phyloP scores from a whole-genome alignment of 1,284 basidiomycete genomes.

The Microbotryum intermedium region DNA sequence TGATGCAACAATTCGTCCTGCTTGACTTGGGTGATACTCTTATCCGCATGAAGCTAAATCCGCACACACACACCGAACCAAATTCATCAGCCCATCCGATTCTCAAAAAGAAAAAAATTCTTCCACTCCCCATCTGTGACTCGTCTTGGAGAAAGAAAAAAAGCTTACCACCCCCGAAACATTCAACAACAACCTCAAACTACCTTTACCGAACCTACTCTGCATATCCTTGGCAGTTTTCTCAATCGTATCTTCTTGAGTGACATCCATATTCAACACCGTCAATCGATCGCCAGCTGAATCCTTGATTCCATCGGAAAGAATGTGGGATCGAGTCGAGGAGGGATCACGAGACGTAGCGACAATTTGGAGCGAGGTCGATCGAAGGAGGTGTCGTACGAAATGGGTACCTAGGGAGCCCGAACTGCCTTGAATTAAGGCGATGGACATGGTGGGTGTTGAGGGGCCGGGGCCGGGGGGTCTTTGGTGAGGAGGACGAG shows the following conservation, averaged over 20 bases:
- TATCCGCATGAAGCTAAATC: conserved; percentile 44
- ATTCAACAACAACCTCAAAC: conserved; percentile 43
- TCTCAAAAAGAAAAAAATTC: neutral
- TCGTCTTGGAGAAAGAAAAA: neutral
- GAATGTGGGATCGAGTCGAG: conserved; percentile 36
- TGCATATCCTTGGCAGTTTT: conserved; percentile 39
- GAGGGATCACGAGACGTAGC: conserved; percentile 40
- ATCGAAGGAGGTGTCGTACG: conserved; percentile 36
- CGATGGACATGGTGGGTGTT: conserved; percentile 27
- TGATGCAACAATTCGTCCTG: conserved; percentile 34
- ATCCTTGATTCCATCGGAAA: conserved; percentile 24
- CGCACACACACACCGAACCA: too few species aligned
- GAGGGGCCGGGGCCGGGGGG: neutral
- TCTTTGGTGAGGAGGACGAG: neutral
- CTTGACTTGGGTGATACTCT: conserved; percentile 43
- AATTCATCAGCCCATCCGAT: too few species aligned
- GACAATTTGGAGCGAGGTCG: conserved; percentile 42
- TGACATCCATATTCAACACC: conserved; percentile 41
- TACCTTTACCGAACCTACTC: conserved; percentile 39
- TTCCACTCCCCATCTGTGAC: too few species aligned
- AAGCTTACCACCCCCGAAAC: conserved; percentile 43
- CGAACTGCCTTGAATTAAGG: conserved; percentile 30
- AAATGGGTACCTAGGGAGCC: conserved; percentile 28
- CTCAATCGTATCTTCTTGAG: conserved; percentile 40
- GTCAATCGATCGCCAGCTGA: conserved; percentile 35